Evolutionary conservation across 768 basidiomycete species (phyloP), one percentile per base, ranked within the genome.

Genomic region (Suillus fuscotomentosus): DNA sequence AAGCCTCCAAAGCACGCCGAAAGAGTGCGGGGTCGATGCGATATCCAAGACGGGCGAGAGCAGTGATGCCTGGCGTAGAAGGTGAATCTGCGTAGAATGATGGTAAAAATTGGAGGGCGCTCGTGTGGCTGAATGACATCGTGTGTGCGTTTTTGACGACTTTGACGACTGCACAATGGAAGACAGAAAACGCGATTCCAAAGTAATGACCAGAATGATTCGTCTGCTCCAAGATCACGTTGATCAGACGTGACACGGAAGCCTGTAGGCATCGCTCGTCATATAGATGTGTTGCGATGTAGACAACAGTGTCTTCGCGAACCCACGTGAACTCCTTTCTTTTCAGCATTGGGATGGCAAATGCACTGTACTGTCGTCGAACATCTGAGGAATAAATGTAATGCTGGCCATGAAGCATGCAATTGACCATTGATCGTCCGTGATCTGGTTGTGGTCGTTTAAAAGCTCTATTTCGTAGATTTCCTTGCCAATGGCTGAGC

Each of bases 231-330:
- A 27, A 5, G 17, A 31, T 56, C 11, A 1, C 59, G 2, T 60
- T 17, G 24, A 63, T 42, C n/a, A 63, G 17, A n/a, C 62, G 55
- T 27, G 54, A 36, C 5, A 60, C 10, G 8, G 62, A 36, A 6
- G 24, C 57, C 39, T 63, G 59, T n/a, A 63, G 36, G 34, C 43
- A 60, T 31, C 56, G 39, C 62, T 63, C 57, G 17, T 63, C 41
- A 3, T 61, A 6, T 11, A 63, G 24, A 31, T 63, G 57, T 4
- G 57, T 39, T 31, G 57, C 20, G 27, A 63, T 63, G 27, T 2
- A 56, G 41, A 60, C n/a, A 34, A 57, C 24, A 6, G 39, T 31
- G 41, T 63, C 62, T n/a, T 36, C 39, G 24, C 24, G 62, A 34
- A 63, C 62, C 57, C 62, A 63, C 17, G 27, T 43, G 36, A 45